phyloP scores from a whole-genome alignment of 352 stramenopile genomes.

The Phytophthora quininea region DNA sequence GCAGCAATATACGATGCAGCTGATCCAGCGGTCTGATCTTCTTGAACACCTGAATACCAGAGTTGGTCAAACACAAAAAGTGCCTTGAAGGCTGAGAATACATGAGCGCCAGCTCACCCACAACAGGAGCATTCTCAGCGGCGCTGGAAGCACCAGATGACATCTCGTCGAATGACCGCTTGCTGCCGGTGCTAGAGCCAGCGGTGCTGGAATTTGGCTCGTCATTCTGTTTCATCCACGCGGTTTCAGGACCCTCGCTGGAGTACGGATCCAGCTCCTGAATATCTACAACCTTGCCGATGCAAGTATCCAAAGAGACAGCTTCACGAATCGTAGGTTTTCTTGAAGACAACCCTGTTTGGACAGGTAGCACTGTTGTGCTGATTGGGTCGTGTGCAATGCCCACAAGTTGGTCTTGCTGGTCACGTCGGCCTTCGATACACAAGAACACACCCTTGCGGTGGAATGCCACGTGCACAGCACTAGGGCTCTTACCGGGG shows the following conservation, averaged over 20 bases:
- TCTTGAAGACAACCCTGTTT: slow-evolving; percentile 44
- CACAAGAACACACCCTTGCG: slow-evolving; percentile 81
- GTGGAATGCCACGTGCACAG: slow-evolving; percentile 82
- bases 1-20: slow-evolving; percentile 75
- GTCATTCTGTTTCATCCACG: slow-evolving; percentile 21
- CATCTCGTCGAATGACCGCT: slow-evolving; percentile 86
- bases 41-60: slow-evolving; percentile 89
- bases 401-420: slow-evolving; percentile 79
- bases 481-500: slow-evolving; percentile 77
- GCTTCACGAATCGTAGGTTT: slow-evolving; percentile 81
- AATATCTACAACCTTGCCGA: slow-evolving; percentile 87
- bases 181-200: slow-evolving; percentile 36
- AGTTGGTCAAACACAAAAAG: slow-evolving; percentile 86
- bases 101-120: slow-evolving; percentile 85
- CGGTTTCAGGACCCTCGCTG: slow-evolving; percentile 34
- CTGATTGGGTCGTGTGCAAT: slow-evolving; percentile 78
- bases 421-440: slow-evolving; percentile 76
- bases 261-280: slow-evolving; percentile 61
- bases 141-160: slow-evolving; percentile 34
- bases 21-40: slow-evolving; percentile 91
- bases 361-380: slow-evolving; percentile 63
- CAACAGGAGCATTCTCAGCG: slow-evolving; percentile 24
- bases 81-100: slow-evolving; percentile 81
- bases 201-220: slow-evolving; percentile 17
- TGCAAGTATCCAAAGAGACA: slow-evolving; percentile 75